Evolutionary conservation across 768 basidiomycete species (phyloP).

Genomic region (Pleurotus giganteus): DNA sequence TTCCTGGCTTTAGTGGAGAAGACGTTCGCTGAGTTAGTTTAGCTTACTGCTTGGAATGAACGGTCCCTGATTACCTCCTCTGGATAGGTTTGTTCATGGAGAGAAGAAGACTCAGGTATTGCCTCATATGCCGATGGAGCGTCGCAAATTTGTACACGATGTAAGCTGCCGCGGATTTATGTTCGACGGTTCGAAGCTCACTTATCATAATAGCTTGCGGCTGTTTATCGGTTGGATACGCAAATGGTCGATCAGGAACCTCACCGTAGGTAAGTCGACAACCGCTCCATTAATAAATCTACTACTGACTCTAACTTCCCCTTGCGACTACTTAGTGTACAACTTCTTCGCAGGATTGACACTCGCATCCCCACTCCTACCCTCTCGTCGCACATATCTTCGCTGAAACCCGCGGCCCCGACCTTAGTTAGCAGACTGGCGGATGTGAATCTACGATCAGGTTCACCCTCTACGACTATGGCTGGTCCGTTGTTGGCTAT

Average conservation of each 20-base stretch:
- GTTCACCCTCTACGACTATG: slow-evolving; percentile 12
- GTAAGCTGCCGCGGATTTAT: slow-evolving; percentile 36
- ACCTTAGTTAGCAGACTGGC: slow-evolving; percentile 58
- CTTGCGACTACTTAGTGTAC: slow-evolving; percentile 51
- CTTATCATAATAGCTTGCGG: slow-evolving; percentile 53
- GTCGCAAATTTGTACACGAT: slow-evolving; percentile 81
- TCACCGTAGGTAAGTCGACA: slow-evolving; percentile 55
- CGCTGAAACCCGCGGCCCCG: slow-evolving; percentile 25
- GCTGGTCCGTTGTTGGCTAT: slow-evolving; percentile 9
- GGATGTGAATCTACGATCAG: slow-evolving; percentile 41
- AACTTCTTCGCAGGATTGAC: slow-evolving; percentile 79
- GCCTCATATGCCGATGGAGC: slow-evolving; percentile 76
- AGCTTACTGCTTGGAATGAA: slow-evolving; percentile 18
- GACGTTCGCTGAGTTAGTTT: slow-evolving; percentile 74
- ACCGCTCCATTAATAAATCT: neutral
- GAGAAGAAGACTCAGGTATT: slow-evolving; percentile 68
- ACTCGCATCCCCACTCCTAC: slow-evolving; percentile 73
- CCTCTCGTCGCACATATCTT: slow-evolving; percentile 49
- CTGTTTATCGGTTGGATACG: slow-evolving; percentile 78
- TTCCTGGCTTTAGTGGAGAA: slow-evolving; percentile 78
- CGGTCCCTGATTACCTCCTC: slow-evolving; percentile 3
- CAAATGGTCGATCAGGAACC: slow-evolving; percentile 93
- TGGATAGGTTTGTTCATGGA: slow-evolving; percentile 61
- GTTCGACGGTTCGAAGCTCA: slow-evolving; percentile 1
- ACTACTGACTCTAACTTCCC: neutral